Conservation (phyloP, 2,329 filamentous ascomycete genomes). For the Cryphonectria radicalis region DNA sequence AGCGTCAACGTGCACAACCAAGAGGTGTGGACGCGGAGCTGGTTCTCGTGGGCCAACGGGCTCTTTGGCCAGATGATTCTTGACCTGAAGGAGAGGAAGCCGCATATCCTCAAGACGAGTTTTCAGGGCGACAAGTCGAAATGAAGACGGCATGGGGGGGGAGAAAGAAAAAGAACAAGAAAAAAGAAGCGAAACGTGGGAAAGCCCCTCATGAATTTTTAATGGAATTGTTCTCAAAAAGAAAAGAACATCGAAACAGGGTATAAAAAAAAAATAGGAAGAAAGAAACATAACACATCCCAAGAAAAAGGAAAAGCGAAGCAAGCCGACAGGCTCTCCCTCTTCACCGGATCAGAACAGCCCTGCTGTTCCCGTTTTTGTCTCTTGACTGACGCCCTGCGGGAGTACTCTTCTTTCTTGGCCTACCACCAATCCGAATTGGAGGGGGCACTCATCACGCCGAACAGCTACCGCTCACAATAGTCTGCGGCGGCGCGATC, state of each 20-base stretch:
- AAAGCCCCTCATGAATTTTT: background rate
- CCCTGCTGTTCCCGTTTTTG: background rate
- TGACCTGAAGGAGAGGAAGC: conserved; percentile 74
- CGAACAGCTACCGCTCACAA: conserved; percentile 15
- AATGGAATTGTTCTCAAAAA: background rate
- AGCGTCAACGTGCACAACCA: conserved; percentile 65
- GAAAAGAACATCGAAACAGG: background rate
- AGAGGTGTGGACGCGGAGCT: conserved; percentile 61
- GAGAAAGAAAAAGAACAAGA: background rate
- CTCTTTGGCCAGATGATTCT: conserved; percentile 85
- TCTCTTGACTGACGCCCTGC: background rate
- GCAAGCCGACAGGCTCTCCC: background rate
- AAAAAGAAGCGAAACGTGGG: background rate
- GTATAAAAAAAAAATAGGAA: background rate
- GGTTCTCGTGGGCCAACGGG: conserved; percentile 81
- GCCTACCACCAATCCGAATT: background rate
- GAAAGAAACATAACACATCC: background rate
- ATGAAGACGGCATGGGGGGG: background rate
- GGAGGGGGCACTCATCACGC: background rate
- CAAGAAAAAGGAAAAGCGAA: too few relatives aligned
- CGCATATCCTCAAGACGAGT: conserved; percentile 60
- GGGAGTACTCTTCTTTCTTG: background rate
- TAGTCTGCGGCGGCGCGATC: conserved; percentile 25
- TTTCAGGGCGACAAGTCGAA: conserved; percentile 38
- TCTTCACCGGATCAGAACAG: background rate